Percentiles rank a stretch among this genome's conserved stretches.
phyloP scores from a whole-genome alignment of 2,329 filamentous ascomycete species.

The Stagonosporopsis cucurbitacearum region DNA sequence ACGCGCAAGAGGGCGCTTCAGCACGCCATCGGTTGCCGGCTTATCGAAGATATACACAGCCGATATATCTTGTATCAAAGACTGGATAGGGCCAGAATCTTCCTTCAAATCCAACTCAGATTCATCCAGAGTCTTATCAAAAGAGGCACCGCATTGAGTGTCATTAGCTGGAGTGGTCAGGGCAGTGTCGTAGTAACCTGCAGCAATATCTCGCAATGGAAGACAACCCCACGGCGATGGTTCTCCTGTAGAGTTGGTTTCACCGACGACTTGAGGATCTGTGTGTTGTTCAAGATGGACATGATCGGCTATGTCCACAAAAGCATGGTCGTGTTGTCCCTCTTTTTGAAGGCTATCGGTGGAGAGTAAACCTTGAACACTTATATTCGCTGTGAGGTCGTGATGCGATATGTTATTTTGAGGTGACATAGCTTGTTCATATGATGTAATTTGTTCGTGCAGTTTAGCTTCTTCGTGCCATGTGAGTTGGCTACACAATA shows the following conservation, averaged over 20 bases:
- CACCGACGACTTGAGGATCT: background rate
- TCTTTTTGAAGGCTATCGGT: background rate
- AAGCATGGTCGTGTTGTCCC: background rate
- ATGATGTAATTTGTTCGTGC: background rate
- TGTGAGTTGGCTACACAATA: too few relatives aligned
- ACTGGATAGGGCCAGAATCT: background rate
- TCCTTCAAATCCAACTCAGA: background rate
- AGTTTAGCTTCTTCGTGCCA: background rate
- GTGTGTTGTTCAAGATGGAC: background rate
- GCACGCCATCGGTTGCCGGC: background rate
- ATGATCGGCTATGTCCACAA: background rate
- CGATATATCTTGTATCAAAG: background rate
- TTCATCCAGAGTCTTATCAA: background rate
- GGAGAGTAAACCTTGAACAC: background rate
- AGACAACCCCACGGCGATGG: background rate
- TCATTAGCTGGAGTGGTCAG: background rate
- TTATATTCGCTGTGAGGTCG: background rate
- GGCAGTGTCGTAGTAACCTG: background rate
- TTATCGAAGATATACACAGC: too few relatives aligned
- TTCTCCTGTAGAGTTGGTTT: background rate
- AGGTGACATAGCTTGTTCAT: background rate
- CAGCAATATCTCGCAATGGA: background rate
- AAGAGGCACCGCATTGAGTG: background rate
- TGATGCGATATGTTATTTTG: background rate
- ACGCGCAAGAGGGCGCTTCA: background rate